Conservation (phyloP, 2,329 filamentous ascomycete species). For the Aspergillus nomiae region DNA sequence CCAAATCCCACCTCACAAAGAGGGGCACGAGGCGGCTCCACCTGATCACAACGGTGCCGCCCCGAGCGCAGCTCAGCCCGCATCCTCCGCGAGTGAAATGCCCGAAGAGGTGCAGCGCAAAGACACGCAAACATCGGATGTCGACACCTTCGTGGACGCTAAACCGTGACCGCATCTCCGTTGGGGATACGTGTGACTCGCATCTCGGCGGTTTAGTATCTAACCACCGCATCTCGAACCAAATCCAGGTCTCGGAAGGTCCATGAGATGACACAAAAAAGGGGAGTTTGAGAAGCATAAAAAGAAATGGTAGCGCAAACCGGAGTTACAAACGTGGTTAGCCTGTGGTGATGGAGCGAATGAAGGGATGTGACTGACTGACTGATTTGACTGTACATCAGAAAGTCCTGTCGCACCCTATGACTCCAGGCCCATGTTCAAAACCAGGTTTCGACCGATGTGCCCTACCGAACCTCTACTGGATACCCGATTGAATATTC, state of each 20-base stretch:
- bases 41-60: slow-evolving; percentile 12
- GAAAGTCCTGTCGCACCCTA: neutral
- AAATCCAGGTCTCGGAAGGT: neutral
- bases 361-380: neutral
- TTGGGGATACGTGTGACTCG: neutral
- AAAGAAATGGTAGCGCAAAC: slow-evolving; percentile 7
- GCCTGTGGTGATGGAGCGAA: slow-evolving; percentile 24
- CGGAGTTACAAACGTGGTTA: slow-evolving; percentile 22
- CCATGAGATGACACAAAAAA: neutral
- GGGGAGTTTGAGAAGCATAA: neutral
- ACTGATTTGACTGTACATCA: neutral
- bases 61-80: neutral
- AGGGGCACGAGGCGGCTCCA: neutral
- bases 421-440: slow-evolving; percentile 20
- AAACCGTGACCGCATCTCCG: slow-evolving; percentile 10
- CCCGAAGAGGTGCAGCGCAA: slow-evolving; percentile 33
- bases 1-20: slow-evolving; percentile 55
- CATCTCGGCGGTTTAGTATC: neutral
- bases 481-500: slow-evolving; percentile 38
- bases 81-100: slow-evolving; percentile 5
- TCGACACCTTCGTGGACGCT: slow-evolving; percentile 48
- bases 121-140: slow-evolving; percentile 41
- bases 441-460: slow-evolving; percentile 19
- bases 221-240: neutral
- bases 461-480: slow-evolving; percentile 24